Base-by-base conservation (phyloP, 345 rosid genomes). In the Alliaria petiolata region DNA sequence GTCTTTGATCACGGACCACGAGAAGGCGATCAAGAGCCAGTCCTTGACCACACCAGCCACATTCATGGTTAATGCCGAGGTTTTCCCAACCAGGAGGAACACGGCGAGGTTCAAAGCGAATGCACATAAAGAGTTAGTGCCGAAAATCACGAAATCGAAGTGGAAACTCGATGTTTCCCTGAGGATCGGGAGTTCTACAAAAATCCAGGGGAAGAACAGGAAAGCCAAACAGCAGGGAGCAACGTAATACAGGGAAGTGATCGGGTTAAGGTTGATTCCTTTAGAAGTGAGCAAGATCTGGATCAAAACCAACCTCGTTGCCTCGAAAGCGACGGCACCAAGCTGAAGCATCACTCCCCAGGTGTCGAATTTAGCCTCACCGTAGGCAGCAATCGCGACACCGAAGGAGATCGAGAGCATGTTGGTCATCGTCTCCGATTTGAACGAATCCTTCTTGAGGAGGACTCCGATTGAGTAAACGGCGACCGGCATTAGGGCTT, bases 1-100 rank as follows among this genome's bases (percentile, higher is more conserved):
- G 57, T 93, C 98, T 87, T 93, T 91, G 25, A 93, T 93, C 50
- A 93, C 93, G 0, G 98, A 93, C 98, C 98, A 93, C 0, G 98
- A 93, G 70, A 93, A 93, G 0, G 98, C 98, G 19, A 93, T 93
- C 86, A 93, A 75, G 13, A 93, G 62, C 98, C 97, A 93, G 67
- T 93, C 98, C 79, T 93, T 93, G 2, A 93, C 98, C 6, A 93
- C 97, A 49, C 98, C 98, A 39, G 98, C 98, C 40, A 93, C 98
- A 74, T 93, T 93, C 98, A 93, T 93, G 4, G 98, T 91, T 77
- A 93, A 76, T 10, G 98, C 98, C 0, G 98, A 93, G 11, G 98
- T 93, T 76, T 93, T 93, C 5, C 98, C 98, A 7, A 93, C 97
- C 7, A 93, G 91, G 65, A 93, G 77, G 84, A 93, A 93, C 74